Evolutionary conservation across 2,329 filamentous ascomycete genomes (phyloP).

Genomic region (Drechslerella stenobrocha): DNA sequence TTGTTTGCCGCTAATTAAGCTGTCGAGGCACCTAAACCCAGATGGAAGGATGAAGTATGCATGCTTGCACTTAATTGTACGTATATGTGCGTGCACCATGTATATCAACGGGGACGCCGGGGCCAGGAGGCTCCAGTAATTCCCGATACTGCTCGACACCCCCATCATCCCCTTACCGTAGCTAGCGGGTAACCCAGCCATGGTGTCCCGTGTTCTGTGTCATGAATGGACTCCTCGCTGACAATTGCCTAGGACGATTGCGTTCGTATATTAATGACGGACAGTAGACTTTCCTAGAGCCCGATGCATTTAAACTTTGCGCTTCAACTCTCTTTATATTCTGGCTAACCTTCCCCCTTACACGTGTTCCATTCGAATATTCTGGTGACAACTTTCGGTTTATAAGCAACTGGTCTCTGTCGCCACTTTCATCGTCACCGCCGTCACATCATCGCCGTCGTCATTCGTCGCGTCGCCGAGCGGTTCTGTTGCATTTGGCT

Average conservation of each 20-base stretch:
- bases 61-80: constrained; percentile 28
- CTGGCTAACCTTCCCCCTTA: constrained; percentile 25
- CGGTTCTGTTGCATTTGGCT: not conserved
- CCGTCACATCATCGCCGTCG: not conserved
- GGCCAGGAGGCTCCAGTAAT: constrained; percentile 29
- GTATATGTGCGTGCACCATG: constrained; percentile 26
- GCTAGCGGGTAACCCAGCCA: not conserved
- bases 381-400: constrained; percentile 6
- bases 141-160: constrained; percentile 1
- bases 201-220: constrained; percentile 1
- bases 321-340: constrained; percentile 26
- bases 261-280: constrained; percentile 21
- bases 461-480: not conserved
- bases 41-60: constrained; percentile 1
- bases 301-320: constrained; percentile 47
- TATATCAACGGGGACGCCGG: constrained; percentile 47
- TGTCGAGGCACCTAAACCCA: constrained; percentile 9
- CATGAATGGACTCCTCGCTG: constrained; percentile 18
- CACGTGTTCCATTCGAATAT: constrained; percentile 10
- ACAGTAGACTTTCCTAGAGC: constrained; percentile 30
- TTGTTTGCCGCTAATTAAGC: constrained; percentile 20
- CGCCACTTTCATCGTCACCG: not conserved
- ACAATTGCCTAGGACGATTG: constrained; percentile 9
- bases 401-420: constrained; percentile 24
- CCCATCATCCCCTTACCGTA: not conserved